Base-by-base conservation (phyloP, 768 basidiomycete species). In the Tephrocybe sp. region DNA sequence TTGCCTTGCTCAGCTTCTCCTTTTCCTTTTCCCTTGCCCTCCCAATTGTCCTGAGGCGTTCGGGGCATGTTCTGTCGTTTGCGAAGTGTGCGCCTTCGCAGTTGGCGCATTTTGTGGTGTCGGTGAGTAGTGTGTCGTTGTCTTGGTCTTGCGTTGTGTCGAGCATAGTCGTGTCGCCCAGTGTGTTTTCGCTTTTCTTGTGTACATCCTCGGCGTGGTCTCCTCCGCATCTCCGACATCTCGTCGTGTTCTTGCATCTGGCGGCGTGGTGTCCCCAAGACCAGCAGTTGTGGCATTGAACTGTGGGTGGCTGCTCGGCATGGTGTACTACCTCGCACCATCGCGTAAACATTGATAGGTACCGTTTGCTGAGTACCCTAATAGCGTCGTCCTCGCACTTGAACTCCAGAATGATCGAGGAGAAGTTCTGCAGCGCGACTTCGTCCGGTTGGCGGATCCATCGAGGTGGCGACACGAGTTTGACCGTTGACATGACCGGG, bases 271-370 rank as follows among this genome's bases (percentile, higher is more conserved):
- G 48, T 27, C 45, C 47, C 10, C 31, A 21, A 36, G 5, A n/a
- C 54, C 48, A 30, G 55, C 57, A 34, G 31, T 49, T 22, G 56
- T 50, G 39, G 42, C 49, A 51, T 15, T 29, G 27, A 11, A 29
- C 6, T 29, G 11, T 11, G 5, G 41, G 41, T 42, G 41, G 43
- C 21, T 12, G n/a, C n/a, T 27, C 18, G 19, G 27, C 11, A 11
- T 29, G 27, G 5, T 5, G 6, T 11, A 29, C 27, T 29, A 45
- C 29, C 10, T 50, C 29, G 25, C 49, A 39, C 19, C 21, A 50
- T 1, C 19, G n/a, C 6, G 43, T 15, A 22, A 19, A 50, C 2
- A 38, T 4, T 1, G 42, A 5, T 25, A 50, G 6, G 15, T 12
- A 16, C 27, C 22, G 23, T 3, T 34, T 23, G 1, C 1, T 36